These are phyloP conservation scores for Brettanomyces bruxellensis DNA, from an alignment of 805 yeast genomes.

Conservation along the genomic window DNA sequence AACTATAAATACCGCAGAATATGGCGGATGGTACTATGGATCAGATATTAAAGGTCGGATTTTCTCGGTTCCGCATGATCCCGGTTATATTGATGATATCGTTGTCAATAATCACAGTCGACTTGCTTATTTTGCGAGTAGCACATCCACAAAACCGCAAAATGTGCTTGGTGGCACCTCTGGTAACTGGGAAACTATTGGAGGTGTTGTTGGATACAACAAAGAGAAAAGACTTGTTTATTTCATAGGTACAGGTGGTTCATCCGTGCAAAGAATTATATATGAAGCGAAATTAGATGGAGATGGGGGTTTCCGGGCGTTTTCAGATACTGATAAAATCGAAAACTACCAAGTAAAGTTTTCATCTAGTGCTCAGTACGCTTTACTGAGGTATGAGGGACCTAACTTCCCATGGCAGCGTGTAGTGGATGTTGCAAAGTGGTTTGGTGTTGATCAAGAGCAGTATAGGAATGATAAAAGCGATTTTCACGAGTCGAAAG, in stretches of 20 bases:
- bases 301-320: constrained; percentile 10
- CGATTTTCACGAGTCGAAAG: neutral
- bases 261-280: constrained; percentile 50
- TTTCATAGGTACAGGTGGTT: constrained; percentile 48
- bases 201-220: constrained; percentile 41
- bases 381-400: constrained; percentile 36
- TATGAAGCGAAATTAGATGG: constrained; percentile 20
- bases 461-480: constrained; percentile 3
- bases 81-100: constrained; percentile 58
- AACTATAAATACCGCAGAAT: constrained; percentile 31
- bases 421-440: constrained; percentile 23
- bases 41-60: constrained; percentile 17
- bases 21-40: constrained; percentile 43
- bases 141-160: constrained; percentile 22
- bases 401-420: constrained; percentile 41
- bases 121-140: constrained; percentile 48
- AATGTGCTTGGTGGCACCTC: constrained; percentile 30
- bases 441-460: constrained; percentile 3
- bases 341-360: constrained; percentile 43
- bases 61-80: constrained; percentile 27
- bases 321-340: constrained; percentile 26
- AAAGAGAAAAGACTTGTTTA: constrained; percentile 37
- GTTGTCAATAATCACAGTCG: constrained; percentile 52
- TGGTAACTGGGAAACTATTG: constrained; percentile 46
- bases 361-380: constrained; percentile 49